Percentiles rank a stretch among this genome's conserved stretches.
Conservation (phyloP, 441 rosid genomes). For the Francoa sonchifolia region DNA sequence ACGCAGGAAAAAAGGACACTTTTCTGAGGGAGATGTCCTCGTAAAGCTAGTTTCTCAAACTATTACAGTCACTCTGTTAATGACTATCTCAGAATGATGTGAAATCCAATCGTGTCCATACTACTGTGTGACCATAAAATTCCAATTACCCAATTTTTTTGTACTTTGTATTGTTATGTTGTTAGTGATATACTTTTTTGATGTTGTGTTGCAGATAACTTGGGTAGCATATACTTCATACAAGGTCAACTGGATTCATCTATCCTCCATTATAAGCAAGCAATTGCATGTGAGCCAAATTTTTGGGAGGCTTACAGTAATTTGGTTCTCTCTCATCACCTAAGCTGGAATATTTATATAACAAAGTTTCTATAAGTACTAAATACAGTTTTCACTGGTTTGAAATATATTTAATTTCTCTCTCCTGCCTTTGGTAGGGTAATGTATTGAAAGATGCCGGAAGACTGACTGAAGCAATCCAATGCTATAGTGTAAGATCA, state of each 20-base stretch:
- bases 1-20: too few species aligned
- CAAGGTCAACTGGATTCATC: conserved; percentile 85
- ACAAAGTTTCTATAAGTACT: background rate
- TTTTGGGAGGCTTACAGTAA: conserved; percentile 94
- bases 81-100: too few species aligned
- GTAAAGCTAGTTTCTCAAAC: too few species aligned
- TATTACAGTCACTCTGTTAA: too few species aligned
- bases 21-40: too few species aligned
- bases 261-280: conserved; percentile 81
- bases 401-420: conserved; percentile 11
- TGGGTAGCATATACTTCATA: conserved; percentile 84
- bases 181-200: background rate
- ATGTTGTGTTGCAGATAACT: conserved; percentile 36
- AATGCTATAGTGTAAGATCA: conserved; percentile 70
- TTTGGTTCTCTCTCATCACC: conserved; percentile 45
- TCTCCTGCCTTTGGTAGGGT: conserved; percentile 49
- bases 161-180: too few species aligned
- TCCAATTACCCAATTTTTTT: too few species aligned
- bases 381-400: background rate
- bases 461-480: conserved; percentile 85
- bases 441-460: conserved; percentile 94
- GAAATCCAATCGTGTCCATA: too few species aligned
- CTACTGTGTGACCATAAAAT: too few species aligned
- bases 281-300: conserved; percentile 69
- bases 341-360: background rate